Evolutionary conservation across 179 eudicot genomes (phyloP), one percentile per base, ranked within the genome.

Genomic region (Beta macrorhiza): DNA sequence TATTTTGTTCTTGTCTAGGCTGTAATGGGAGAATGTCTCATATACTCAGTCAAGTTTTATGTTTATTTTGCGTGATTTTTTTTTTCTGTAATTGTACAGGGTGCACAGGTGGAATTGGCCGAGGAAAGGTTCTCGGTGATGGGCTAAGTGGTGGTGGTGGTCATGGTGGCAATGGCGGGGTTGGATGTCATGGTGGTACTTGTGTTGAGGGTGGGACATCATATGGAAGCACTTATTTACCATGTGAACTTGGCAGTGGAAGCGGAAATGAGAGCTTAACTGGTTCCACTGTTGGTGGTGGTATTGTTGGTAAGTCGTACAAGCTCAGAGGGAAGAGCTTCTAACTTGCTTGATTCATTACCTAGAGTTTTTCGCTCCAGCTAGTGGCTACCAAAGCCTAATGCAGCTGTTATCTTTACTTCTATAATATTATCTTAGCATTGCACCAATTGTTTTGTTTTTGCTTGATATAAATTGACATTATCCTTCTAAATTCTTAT

Each of bases 231-330:
- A 86, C 88, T 80, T 86, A 90, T 83, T 85, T 96, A 81, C 99
- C 99, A 55, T 96, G 99, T 89, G 99, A 96, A 89, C 97, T 92
- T 87, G 99, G 99, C 75, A 94, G 98, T 86, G 99, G 98, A 85
- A 96, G 97, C 91, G 98, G 98, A 81, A 91, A 94, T 87, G 83
- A 78, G 80, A 94, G 96, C 80, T 77, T 89, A 61, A 87, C 88
- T 75, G 91, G 88, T 83, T 88, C 90, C 70, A 89, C 94, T 73
- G 76, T 90, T 61, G 99, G 99, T 74, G 98, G 98, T 80, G 99
- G 99, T 83, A 89, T 96, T 80, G 87, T 96, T 79, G 97, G 99
- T 96, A 87, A 86, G 90, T 75, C 51, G 22, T 58, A 37, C 19
- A 22, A 16, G 45, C 62, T 68, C 52, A 9, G 32, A 29, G 49